Evolutionary conservation across 148 eudicot species (phyloP).

Genomic region (Salicornia ramosissima): DNA sequence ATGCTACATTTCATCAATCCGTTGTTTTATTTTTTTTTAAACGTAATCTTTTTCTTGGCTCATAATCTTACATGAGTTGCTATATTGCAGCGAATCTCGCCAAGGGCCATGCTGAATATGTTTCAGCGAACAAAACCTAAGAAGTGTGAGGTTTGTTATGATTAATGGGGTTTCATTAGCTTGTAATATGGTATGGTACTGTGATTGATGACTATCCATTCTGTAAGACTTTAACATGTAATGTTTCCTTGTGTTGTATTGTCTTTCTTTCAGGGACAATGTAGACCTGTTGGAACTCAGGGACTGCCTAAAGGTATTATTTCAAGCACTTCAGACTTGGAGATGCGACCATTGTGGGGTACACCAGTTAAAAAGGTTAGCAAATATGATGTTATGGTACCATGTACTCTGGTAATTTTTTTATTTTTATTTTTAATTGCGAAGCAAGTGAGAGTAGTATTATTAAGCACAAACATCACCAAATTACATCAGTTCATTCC

Average conservation of each 20-base stretch:
- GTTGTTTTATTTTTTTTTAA: background rate
- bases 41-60: too few relatives aligned
- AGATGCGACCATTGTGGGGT: slow-evolving; percentile 65
- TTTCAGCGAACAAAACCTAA: slow-evolving; percentile 24
- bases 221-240: background rate
- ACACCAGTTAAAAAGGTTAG: slow-evolving; percentile 44
- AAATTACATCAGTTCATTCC: too few relatives aligned
- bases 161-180: background rate
- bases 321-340: slow-evolving; percentile 48
- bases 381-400: background rate
- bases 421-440: too few relatives aligned
- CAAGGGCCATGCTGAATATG: slow-evolving; percentile 23
- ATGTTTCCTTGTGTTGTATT: slow-evolving; percentile 10
- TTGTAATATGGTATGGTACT: background rate
- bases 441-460: too few relatives aligned
- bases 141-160: slow-evolving; percentile 45
- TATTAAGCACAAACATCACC: too few relatives aligned
- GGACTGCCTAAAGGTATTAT: slow-evolving; percentile 55
- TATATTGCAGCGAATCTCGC: slow-evolving; percentile 35
- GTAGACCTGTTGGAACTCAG: slow-evolving; percentile 48
- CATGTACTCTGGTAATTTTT: background rate
- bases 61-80: slow-evolving; percentile 5
- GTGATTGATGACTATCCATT: background rate
- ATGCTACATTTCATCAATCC: too few relatives aligned
- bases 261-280: slow-evolving; percentile 32